Conservation (phyloP, 306 rosid species). For the Hippophae gyantsensis region DNA sequence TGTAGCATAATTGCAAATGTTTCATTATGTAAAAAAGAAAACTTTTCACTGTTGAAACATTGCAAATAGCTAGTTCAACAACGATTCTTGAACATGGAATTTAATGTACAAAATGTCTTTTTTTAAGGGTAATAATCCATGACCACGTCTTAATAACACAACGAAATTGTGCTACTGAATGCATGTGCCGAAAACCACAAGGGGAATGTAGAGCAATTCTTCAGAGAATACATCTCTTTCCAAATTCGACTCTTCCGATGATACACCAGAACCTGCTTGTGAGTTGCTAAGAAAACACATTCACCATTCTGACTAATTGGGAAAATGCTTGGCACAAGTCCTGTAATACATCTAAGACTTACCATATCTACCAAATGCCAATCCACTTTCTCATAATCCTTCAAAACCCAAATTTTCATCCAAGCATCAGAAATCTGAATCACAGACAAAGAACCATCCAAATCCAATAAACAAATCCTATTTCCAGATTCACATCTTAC, state of each 20-base stretch:
- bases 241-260: constrained; percentile 53
- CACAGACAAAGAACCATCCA: constrained; percentile 56
- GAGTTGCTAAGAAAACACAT: constrained; percentile 57
- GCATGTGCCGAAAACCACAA: constrained; percentile 78
- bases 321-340: constrained; percentile 70
- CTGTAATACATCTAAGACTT: constrained; percentile 75
- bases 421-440: constrained; percentile 73
- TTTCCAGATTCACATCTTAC: constrained; percentile 35
- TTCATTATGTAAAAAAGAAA: too few species aligned
- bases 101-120: constrained; percentile 27
- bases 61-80: too few species aligned
- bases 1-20: too few species aligned
- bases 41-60: too few species aligned
- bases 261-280: constrained; percentile 75
- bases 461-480: constrained; percentile 61
- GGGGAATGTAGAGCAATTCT: constrained; percentile 56
- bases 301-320: constrained; percentile 61
- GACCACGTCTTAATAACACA: constrained; percentile 27
- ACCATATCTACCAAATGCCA: constrained; percentile 68
- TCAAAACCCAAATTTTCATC: constrained; percentile 69
- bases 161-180: constrained; percentile 45
- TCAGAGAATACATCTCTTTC: constrained; percentile 81
- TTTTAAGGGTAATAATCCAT: neutral
- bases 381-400: constrained; percentile 51
- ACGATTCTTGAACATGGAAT: neutral